Conservation (phyloP, 1,284 basidiomycete genomes). For the Malassezia dermatis region DNA sequence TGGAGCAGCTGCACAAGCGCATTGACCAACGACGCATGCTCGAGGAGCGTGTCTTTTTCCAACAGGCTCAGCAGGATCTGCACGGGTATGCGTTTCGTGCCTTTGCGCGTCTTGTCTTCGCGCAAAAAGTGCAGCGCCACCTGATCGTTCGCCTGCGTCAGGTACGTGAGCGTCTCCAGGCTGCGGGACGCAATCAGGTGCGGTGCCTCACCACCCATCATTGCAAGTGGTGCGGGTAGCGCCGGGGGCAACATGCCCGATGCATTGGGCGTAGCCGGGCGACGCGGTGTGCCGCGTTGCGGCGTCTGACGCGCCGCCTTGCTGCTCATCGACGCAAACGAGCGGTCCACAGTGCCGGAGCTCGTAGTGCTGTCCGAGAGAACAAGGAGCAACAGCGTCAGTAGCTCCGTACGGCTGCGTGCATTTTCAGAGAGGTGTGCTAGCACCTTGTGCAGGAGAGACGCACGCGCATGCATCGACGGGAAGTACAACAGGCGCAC, state of each 20-base stretch:
- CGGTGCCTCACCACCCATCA: conserved; percentile 45
- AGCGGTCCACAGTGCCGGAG: conserved; percentile 78
- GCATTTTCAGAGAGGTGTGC: conserved; percentile 91
- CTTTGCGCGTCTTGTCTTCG: conserved; percentile 32
- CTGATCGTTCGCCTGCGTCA: conserved; percentile 33
- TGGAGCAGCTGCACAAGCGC: conserved; percentile 39
- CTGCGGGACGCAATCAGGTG: conserved; percentile 43
- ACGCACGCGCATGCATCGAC: conserved; percentile 68
- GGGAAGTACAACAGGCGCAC: conserved; percentile 93
- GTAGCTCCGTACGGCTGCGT: conserved; percentile 78
- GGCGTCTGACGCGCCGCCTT: conserved; percentile 35
- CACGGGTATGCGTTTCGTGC: conserved; percentile 38
- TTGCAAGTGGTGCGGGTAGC: conserved; percentile 30
- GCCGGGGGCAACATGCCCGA: background rate
- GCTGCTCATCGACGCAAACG: conserved; percentile 70
- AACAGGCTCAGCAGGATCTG: conserved; percentile 37
- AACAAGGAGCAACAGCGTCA: conserved; percentile 82
- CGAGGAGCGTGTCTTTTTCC: conserved; percentile 36
- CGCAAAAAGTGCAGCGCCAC: conserved; percentile 41
- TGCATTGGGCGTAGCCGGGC: conserved; percentile 13
- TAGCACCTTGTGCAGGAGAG: conserved; percentile 74
- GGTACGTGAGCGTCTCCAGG: conserved; percentile 37
- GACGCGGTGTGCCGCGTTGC: conserved; percentile 26
- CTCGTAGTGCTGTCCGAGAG: conserved; percentile 91
- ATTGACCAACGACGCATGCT: conserved; percentile 39